Percentiles rank a stretch among this genome's conserved stretches.
Conservation (phyloP, 495 filamentous ascomycete species). For the Chaetomium fimeti region DNA sequence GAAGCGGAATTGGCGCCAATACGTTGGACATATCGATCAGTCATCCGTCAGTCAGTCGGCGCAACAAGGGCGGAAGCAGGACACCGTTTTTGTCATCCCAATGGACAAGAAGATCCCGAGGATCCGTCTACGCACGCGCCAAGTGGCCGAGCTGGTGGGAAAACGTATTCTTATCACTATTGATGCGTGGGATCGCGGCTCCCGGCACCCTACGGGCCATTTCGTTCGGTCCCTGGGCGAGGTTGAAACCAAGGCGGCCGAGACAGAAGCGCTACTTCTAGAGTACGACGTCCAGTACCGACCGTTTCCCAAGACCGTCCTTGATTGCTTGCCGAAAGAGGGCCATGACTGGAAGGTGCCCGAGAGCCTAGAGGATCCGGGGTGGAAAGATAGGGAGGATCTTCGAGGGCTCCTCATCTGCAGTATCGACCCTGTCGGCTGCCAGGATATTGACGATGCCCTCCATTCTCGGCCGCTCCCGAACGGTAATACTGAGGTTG, state of each 20-base stretch:
- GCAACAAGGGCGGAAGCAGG: slow-evolving; percentile 74
- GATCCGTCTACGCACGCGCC: slow-evolving; percentile 86
- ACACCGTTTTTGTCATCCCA: slow-evolving; percentile 88
- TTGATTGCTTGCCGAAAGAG: slow-evolving; percentile 88
- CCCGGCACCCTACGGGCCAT: slow-evolving; percentile 87
- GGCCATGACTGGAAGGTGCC: slow-evolving; percentile 96
- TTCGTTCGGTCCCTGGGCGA: slow-evolving; percentile 92
- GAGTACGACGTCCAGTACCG: slow-evolving; percentile 98
- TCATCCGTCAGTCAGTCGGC: slow-evolving; percentile 71
- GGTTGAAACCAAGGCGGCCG: slow-evolving; percentile 89
- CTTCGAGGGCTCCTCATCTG: slow-evolving; percentile 84
- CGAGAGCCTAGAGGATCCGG: slow-evolving; percentile 66
- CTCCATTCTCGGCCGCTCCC: slow-evolving; percentile 80
- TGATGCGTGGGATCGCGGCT: slow-evolving; percentile 90
- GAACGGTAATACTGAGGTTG: slow-evolving; percentile 94
- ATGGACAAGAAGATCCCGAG: slow-evolving; percentile 98
- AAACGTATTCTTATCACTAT: slow-evolving; percentile 94
- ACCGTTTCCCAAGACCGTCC: slow-evolving; percentile 90
- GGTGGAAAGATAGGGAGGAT: slow-evolving; percentile 82
- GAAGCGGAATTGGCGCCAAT: slow-evolving; percentile 96
- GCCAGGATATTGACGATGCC: slow-evolving; percentile 97
- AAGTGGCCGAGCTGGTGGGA: slow-evolving; percentile 81
- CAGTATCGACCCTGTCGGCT: slow-evolving; percentile 94
- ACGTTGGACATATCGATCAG: slow-evolving; percentile 90
- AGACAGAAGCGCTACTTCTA: slow-evolving; percentile 90